Base-by-base conservation (phyloP, 148 eudicot genomes). In the Salicornia ramosissima region DNA sequence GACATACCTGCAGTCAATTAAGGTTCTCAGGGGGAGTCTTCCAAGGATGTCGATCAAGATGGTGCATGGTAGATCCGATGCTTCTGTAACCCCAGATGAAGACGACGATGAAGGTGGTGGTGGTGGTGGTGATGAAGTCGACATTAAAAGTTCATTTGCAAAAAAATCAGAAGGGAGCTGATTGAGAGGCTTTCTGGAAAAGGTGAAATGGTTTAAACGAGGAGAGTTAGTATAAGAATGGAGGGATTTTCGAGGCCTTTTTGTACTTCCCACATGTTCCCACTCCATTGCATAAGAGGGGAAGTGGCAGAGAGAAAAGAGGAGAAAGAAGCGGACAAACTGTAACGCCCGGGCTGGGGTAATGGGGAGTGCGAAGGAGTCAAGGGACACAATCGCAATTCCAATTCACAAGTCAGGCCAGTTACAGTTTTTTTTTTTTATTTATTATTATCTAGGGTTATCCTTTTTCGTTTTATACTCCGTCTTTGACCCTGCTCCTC, bases 11-110 rank as follows among this genome's bases (percentile, higher is more conserved):
- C 81, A 86, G 3, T 62, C 42, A 7, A 67, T 51, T 10, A 86
- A 52, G 8, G 85, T 54, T 54, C 68, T 72, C 15, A 80, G 45
- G 0, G 86, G 86, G 14, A 86, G 74, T 10, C 89, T 63, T 5
- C 78, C 72, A 14, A 83, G 61, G 15, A 86, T 80, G 25, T 86
- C 83, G 6, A 79, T 58, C 34, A 70, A n/a, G 6, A 83, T 51
- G 24, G 72, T 76, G 13, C 74, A 28, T 19, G 86, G 85, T 45
- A 86, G 78, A 67, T 75, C 81, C 26, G 56, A 8, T 6, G 14
- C 22, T 50, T 30, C 34, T 4, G 1, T 52, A 1, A 34, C 13
- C 18, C 6, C 10, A 13, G 45, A 5, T 7, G 21, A 1, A 15
- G 40, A 29, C 15, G 39, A 47, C 4, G 46, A 61, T 36, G 47